phyloP scores from a whole-genome alignment of 2,329 filamentous ascomycete species.

The Cercospora brassicicola region DNA sequence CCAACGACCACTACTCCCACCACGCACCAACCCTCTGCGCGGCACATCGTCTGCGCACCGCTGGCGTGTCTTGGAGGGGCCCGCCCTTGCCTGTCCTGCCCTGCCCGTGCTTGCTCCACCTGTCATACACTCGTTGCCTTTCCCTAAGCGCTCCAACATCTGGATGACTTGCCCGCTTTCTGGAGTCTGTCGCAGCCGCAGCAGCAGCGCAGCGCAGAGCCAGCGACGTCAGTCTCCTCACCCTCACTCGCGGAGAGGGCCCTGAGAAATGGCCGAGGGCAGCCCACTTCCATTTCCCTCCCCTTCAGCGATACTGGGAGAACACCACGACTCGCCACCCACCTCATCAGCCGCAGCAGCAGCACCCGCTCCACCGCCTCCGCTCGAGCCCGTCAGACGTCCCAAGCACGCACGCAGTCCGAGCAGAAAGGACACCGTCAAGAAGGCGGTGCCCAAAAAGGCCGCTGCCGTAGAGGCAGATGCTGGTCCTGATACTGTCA shows the following conservation, averaged over 20 bases:
- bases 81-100: neutral
- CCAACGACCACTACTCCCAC: neutral
- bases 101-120: neutral
- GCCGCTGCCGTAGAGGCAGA: slow-evolving; percentile 19
- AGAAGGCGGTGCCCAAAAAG: slow-evolving; percentile 30
- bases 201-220: neutral
- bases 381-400: slow-evolving; percentile 31
- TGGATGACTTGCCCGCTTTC: slow-evolving; percentile 7
- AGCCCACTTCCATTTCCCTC: slow-evolving; percentile 58
- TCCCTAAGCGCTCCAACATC: neutral
- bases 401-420: slow-evolving; percentile 34
- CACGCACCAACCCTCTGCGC: neutral
- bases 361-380: slow-evolving; percentile 24
- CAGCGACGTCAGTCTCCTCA: neutral
- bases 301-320: slow-evolving; percentile 55
- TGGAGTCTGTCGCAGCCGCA: neutral
- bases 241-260: neutral
- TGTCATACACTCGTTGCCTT: slow-evolving; percentile 1
- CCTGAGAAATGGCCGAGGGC: slow-evolving; percentile 51
- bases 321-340: slow-evolving; percentile 12
- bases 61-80: neutral
- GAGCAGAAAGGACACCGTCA: slow-evolving; percentile 27
- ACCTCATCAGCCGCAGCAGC: slow-evolving; percentile 34
- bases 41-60: neutral
- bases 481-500: slow-evolving; percentile 22